Percentiles rank a stretch among this genome's conserved stretches.
phyloP scores from a whole-genome alignment of 805 yeast genomes.

The Starmerella vitae region DNA sequence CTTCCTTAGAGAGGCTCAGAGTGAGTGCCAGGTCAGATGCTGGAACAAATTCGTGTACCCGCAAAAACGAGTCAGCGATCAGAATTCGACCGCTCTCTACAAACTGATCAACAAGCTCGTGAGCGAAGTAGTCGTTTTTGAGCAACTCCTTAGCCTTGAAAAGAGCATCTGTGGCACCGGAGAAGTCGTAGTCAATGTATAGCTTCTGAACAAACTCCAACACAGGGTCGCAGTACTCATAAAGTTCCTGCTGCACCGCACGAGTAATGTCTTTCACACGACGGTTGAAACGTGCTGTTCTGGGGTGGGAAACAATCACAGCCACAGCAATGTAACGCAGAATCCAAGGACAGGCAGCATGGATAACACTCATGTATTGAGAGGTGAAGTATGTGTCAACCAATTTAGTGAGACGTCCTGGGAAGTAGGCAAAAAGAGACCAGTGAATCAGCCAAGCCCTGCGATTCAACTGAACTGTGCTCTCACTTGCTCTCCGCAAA shows the following conservation, averaged over 20 bases:
- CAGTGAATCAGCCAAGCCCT: slow-evolving; percentile 61
- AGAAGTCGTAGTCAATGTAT: slow-evolving; percentile 47
- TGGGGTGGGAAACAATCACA: slow-evolving; percentile 27
- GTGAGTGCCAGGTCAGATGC: slow-evolving; percentile 34
- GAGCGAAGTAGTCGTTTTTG: slow-evolving; percentile 45
- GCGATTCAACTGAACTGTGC: slow-evolving; percentile 45
- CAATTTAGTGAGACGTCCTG: slow-evolving; percentile 38
- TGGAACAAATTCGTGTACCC: slow-evolving; percentile 40
- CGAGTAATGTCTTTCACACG: slow-evolving; percentile 45
- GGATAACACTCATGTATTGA: slow-evolving; percentile 50
- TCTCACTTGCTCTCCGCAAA: slow-evolving; percentile 39
- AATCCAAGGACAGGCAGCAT: slow-evolving; percentile 61
- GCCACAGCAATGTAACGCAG: slow-evolving; percentile 52
- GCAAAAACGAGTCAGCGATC: slow-evolving; percentile 40
- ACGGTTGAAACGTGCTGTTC: slow-evolving; percentile 31
- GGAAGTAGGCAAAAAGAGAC: slow-evolving; percentile 51
- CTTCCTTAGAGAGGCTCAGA: slow-evolving; percentile 34
- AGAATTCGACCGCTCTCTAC: slow-evolving; percentile 37
- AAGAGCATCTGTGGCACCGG: slow-evolving; percentile 37
- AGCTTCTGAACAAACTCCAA: slow-evolving; percentile 43
- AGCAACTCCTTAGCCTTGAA: slow-evolving; percentile 36
- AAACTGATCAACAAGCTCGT: slow-evolving; percentile 32
- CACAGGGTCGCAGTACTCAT: slow-evolving; percentile 54
- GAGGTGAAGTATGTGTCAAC: slow-evolving; percentile 46
- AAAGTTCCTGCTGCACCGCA: slow-evolving; percentile 46